Evolutionary conservation across 179 eudicot species (phyloP), one percentile per base, ranked within the genome.

Genomic region (Spinacia oleracea): DNA sequence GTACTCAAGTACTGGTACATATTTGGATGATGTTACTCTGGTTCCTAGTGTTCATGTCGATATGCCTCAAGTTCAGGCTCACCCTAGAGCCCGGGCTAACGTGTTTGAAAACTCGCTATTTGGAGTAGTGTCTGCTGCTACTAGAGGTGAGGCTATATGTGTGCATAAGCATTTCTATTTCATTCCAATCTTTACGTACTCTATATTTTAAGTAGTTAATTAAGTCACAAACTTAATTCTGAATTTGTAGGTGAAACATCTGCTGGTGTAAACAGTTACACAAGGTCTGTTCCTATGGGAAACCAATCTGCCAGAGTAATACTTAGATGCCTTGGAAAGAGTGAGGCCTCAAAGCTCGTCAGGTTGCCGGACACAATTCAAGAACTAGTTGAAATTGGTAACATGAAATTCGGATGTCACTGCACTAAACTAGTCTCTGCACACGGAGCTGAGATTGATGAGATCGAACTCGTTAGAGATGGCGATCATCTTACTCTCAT

Each of bases 401-500:
- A 80, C 69, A 79, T 82, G 35, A 91, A 85, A 73, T 93, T 89
- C 38, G 88, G 85, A 32, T 76, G 87, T 34, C 31, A 21, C 18
- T 83, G 85, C 40, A 85, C 86, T 15, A 87, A 82, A 78, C 75
- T 90, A 66, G 71, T 88, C 34, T 81, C 85, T 1, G 58, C 68
- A 59, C 89, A 81, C 14, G 91, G 92, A 73, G 93, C 91, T 53
- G 83, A 87, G 74, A 53, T 93, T 71, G 92, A 91, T 71, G 93
- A 91, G 45, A 83, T 89, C 8, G 86, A 82, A 27, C 77, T 87
- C 21, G 83, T 91, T 62, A 82, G 97, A 87, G 97, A 93, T n/a
- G 93, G 88, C 23, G 98, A 93, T 86, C 89, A 88, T 75, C 90
- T 93, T 0, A 66, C 81, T 81, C 80, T 93, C 18, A 70, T 86